phyloP scores from a whole-genome alignment of 768 basidiomycete species.

The Rhizopogon rudus region DNA sequence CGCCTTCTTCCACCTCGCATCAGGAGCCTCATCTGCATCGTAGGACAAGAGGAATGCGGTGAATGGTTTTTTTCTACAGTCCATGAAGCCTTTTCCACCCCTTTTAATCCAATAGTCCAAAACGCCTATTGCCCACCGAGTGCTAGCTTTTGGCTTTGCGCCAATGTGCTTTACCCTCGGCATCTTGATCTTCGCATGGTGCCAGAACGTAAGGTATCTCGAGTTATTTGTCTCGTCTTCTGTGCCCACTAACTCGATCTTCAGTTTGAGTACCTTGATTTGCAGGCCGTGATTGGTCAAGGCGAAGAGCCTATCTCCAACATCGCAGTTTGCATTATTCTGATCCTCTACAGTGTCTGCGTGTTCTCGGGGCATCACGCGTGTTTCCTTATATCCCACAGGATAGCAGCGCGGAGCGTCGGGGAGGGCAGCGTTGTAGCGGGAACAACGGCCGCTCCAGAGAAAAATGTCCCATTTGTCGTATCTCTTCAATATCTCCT shows the following conservation, averaged over 20 bases:
- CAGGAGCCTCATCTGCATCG: background rate
- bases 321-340: background rate
- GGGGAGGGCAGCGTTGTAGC: constrained; percentile 3
- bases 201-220: background rate
- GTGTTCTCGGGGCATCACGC: background rate
- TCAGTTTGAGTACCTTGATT: constrained; percentile 1
- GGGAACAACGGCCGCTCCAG: constrained; percentile 5
- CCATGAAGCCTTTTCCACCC: background rate
- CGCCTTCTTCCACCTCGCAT: constrained; percentile 3
- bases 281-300: constrained; percentile 8
- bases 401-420: constrained; percentile 6
- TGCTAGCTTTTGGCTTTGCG: background rate
- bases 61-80: background rate
- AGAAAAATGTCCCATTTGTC: constrained; percentile 8
- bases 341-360: background rate
- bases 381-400: background rate
- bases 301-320: constrained; percentile 7
- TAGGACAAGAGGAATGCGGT: constrained; percentile 2
- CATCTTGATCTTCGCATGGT: background rate
- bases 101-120: constrained; percentile 1
- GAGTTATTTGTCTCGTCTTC: background rate
- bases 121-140: constrained; percentile 1
- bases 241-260: background rate
- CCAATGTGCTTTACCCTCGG: background rate
- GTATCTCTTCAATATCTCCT: constrained; percentile 8